These are phyloP conservation scores for Agmasoma carcini DNA, from an alignment of 371 early-diverging fungal genomes.

Conservation along the genomic window DNA sequence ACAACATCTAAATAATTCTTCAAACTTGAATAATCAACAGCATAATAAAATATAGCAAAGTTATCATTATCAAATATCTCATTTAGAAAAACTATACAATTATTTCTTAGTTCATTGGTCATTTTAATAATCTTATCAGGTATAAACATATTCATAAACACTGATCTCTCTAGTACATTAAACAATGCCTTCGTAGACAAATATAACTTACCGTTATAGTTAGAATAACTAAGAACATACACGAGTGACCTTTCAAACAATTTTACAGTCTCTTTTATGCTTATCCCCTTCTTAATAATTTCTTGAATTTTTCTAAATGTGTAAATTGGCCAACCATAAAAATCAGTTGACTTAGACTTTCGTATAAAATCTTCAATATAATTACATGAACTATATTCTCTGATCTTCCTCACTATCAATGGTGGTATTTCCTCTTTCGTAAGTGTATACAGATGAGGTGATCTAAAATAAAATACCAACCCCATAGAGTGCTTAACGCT, in stretches of 20 bases:
- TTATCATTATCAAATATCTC: background rate
- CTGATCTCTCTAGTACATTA: slow-evolving; percentile 5
- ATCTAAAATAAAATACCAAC: background rate
- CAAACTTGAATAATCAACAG: slow-evolving; percentile 5
- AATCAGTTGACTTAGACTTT: background rate
- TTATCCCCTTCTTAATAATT: background rate
- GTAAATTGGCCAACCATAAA: background rate
- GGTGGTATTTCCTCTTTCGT: slow-evolving; percentile 14
- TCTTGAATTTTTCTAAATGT: slow-evolving; percentile 9
- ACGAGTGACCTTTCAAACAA: slow-evolving; percentile 14
- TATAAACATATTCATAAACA: slow-evolving; percentile 3
- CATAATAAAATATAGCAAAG: slow-evolving; percentile 3
- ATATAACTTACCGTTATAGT: slow-evolving; percentile 11
- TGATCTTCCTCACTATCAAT: background rate
- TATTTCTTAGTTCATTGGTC: background rate
- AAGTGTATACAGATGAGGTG: background rate
- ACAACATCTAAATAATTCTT: slow-evolving; percentile 36
- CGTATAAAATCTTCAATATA: slow-evolving; percentile 15
- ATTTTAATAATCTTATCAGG: background rate
- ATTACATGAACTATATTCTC: background rate
- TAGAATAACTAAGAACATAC: slow-evolving; percentile 18
- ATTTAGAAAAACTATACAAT: slow-evolving; percentile 18
- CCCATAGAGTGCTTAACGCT: background rate
- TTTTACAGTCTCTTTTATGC: background rate
- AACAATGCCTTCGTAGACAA: slow-evolving; percentile 8